Percentiles rank a stretch among this genome's conserved stretches.
phyloP scores from a whole-genome alignment of 805 yeast genomes.

The Nadsonia fulvescens region DNA sequence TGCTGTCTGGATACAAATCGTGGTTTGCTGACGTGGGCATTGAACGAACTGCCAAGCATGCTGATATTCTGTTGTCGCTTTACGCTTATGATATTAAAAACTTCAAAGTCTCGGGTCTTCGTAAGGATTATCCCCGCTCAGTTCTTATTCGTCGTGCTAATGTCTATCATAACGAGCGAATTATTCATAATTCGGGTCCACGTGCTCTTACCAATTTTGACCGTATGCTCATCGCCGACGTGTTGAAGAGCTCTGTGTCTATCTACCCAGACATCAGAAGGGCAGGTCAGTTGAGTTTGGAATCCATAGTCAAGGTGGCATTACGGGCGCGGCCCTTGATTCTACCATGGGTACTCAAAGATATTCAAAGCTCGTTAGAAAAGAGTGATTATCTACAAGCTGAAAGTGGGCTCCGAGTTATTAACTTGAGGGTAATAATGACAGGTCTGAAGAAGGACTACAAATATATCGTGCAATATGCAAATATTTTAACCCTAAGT shows the following conservation, averaged over 20 bases:
- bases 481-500: slow-evolving; percentile 34
- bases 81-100: slow-evolving; percentile 37
- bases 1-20: slow-evolving; percentile 44
- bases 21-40: slow-evolving; percentile 74
- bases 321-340: slow-evolving; percentile 46
- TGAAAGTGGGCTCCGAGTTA: slow-evolving; percentile 43
- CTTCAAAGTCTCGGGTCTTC: slow-evolving; percentile 43
- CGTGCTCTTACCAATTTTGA: slow-evolving; percentile 55
- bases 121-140: slow-evolving; percentile 61
- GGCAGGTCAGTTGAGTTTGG: slow-evolving; percentile 50
- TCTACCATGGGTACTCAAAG: slow-evolving; percentile 29
- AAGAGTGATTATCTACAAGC: slow-evolving; percentile 34
- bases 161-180: slow-evolving; percentile 57
- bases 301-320: slow-evolving; percentile 51
- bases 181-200: slow-evolving; percentile 51
- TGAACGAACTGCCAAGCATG: slow-evolving; percentile 41
- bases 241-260: slow-evolving; percentile 47
- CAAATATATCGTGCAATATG: slow-evolving; percentile 29
- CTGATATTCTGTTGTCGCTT: slow-evolving; percentile 35
- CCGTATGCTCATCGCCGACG: slow-evolving; percentile 40
- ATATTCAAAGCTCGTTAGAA: slow-evolving; percentile 31
- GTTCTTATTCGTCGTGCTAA: slow-evolving; percentile 60
- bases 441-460: slow-evolving; percentile 41
- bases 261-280: slow-evolving; percentile 50
- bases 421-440: slow-evolving; percentile 39